Conservation (phyloP, 257 asterid genomes). For the Solanum ossicruentum region DNA sequence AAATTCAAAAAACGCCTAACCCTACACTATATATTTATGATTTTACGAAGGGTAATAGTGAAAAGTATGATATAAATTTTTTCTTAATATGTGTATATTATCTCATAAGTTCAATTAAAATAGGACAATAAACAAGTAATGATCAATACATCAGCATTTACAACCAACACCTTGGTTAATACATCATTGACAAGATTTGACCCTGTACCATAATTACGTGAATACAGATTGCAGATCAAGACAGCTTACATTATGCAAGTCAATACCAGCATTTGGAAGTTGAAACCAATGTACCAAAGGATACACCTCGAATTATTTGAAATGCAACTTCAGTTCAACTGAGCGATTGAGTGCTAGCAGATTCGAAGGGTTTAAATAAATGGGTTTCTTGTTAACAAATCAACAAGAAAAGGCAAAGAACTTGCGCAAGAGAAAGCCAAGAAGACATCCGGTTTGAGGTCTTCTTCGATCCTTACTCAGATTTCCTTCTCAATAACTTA, state of each 20-base stretch:
- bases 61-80: no score
- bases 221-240: neutral
- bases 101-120: no score
- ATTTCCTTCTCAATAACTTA: neutral
- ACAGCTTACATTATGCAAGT: slow-evolving; percentile 22
- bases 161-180: slow-evolving; percentile 26
- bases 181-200: slow-evolving; percentile 18
- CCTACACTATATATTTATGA: no score
- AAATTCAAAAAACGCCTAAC: no score
- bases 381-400: neutral
- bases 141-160: slow-evolving; percentile 10
- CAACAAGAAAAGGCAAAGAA: neutral
- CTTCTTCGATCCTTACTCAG: neutral
- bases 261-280: slow-evolving; percentile 16
- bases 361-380: neutral
- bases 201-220: slow-evolving; percentile 10
- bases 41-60: no score
- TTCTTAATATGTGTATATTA: no score
- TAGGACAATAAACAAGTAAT: no score
- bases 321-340: neutral
- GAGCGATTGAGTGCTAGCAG: neutral
- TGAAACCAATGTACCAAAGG: slow-evolving; percentile 26
- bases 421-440: neutral
- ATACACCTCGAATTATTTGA: slow-evolving; percentile 18
- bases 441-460: neutral